Evolutionary conservation across 2,329 filamentous ascomycete species (phyloP).

Genomic region (Herpomyces periplanetae): DNA sequence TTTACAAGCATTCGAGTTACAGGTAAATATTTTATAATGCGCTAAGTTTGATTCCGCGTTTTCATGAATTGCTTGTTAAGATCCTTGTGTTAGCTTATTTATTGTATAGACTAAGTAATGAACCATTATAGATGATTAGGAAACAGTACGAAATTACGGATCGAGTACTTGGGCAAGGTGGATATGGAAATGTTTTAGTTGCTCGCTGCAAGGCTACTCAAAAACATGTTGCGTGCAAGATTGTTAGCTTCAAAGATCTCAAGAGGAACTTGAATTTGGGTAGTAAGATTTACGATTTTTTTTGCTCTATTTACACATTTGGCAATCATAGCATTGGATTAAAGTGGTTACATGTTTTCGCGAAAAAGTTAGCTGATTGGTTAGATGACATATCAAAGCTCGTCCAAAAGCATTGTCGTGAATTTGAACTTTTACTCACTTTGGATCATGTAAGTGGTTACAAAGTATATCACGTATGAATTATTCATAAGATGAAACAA

Average conservation of each 20-base stretch:
- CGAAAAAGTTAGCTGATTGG: constrained; percentile 4
- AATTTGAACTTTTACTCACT: constrained; percentile 12
- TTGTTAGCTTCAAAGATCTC: constrained; percentile 13
- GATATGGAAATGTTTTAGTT: constrained; percentile 14
- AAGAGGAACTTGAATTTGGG: constrained; percentile 2
- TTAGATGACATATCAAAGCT: not conserved
- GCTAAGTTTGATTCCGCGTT: not conserved
- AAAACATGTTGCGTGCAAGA: constrained; percentile 25
- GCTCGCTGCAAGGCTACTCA: constrained; percentile 13
- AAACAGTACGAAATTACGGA: constrained; percentile 12
- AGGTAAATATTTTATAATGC: constrained; percentile 7
- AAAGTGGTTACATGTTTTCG: constrained; percentile 1
- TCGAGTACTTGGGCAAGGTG: constrained; percentile 14
- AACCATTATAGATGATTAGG: constrained; percentile 11
- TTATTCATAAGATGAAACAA: not conserved
- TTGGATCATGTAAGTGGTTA: constrained; percentile 14
- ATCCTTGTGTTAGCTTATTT: no score
- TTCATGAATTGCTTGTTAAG: no score
- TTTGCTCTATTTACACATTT: constrained; percentile 4
- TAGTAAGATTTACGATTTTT: not conserved
- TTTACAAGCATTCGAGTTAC: constrained; percentile 1
- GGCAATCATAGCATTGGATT: constrained; percentile 2
- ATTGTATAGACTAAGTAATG: no score
- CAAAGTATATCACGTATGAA: not conserved
- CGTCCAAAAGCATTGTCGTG: constrained; percentile 3